Evolutionary conservation across 2,329 filamentous ascomycete genomes (phyloP).

Genomic region (Fusarium hainanense): DNA sequence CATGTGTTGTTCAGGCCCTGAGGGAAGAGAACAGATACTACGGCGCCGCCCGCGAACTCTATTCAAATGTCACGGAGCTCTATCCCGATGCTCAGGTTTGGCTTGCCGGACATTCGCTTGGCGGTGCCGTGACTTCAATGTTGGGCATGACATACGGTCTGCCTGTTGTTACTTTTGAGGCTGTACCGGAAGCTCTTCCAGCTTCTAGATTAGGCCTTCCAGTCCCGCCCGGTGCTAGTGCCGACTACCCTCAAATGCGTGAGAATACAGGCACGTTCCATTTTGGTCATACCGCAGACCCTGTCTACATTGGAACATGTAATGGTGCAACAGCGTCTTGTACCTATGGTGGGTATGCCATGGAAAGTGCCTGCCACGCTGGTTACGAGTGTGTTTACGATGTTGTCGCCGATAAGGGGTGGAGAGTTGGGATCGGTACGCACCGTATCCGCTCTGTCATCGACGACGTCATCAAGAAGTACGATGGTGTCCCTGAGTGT

Average conservation of each 20-base stretch:
- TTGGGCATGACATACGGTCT: constrained; percentile 91
- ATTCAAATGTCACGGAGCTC: constrained; percentile 88
- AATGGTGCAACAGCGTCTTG: constrained; percentile 91
- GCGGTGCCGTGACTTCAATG: constrained; percentile 88
- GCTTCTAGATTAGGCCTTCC: constrained; percentile 87
- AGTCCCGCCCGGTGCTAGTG: constrained; percentile 80
- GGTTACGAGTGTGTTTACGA: constrained; percentile 92
- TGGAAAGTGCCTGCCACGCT: constrained; percentile 93
- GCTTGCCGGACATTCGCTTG: constrained; percentile 92
- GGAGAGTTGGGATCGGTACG: constrained; percentile 89
- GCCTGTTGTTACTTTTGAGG: constrained; percentile 92
- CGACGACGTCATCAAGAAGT: constrained; percentile 84
- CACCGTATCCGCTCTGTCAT: constrained; percentile 93
- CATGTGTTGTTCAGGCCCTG: constrained; percentile 82
- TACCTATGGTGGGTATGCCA: constrained; percentile 90
- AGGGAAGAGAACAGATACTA: constrained; percentile 91
- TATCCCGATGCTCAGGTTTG: constrained; percentile 89
- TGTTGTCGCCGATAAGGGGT: constrained; percentile 89
- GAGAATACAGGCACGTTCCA: constrained; percentile 84
- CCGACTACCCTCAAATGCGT: constrained; percentile 76
- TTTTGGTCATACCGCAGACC: constrained; percentile 95
- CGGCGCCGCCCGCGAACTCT: constrained; percentile 86
- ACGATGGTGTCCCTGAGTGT: constrained; percentile 83
- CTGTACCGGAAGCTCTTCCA: constrained; percentile 89
- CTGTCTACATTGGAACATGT: constrained; percentile 92